A percentile compares a stretch with the other conserved stretches of the same genome.
Evolutionary conservation across 495 filamentous ascomycete species (phyloP).

Genomic region (Ramalina intermedia): DNA sequence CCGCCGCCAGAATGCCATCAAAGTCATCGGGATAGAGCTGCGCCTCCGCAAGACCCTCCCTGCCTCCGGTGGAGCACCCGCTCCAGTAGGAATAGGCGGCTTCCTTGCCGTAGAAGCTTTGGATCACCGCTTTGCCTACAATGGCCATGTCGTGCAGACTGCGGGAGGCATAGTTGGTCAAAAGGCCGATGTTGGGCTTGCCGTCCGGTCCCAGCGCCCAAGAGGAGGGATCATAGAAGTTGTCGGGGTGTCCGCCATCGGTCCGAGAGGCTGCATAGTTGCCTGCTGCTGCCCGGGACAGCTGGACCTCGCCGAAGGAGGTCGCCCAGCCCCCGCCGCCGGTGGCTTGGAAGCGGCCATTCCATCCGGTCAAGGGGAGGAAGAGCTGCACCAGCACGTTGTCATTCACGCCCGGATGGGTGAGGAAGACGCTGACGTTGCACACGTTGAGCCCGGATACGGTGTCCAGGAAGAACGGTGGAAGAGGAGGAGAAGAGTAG

Average conservation of each 20-base stretch:
- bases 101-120: constrained; percentile 30
- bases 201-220: background rate
- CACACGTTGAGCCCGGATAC: no score
- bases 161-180: constrained; percentile 2
- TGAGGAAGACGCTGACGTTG: no score
- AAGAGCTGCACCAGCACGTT: no score
- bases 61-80: constrained; percentile 42
- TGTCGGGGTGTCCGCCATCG: background rate
- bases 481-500: no score
- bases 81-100: constrained; percentile 38
- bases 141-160: constrained; percentile 36
- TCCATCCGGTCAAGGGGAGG: constrained; percentile 17
- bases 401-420: no score
- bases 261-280: constrained; percentile 22
- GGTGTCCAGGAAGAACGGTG: no score
- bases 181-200: constrained; percentile 5
- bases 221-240: background rate
- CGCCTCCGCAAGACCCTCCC: constrained; percentile 36
- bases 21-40: constrained; percentile 40
- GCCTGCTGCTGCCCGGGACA: constrained; percentile 18
- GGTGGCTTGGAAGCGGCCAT: constrained; percentile 36
- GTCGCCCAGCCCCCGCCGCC: constrained; percentile 39
- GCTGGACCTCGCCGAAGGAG: background rate
- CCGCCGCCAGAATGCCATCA: constrained; percentile 53
- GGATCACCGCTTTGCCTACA: constrained; percentile 33